Conservation (phyloP, 78 protist genomes). For the Fonticula alba region DNA sequence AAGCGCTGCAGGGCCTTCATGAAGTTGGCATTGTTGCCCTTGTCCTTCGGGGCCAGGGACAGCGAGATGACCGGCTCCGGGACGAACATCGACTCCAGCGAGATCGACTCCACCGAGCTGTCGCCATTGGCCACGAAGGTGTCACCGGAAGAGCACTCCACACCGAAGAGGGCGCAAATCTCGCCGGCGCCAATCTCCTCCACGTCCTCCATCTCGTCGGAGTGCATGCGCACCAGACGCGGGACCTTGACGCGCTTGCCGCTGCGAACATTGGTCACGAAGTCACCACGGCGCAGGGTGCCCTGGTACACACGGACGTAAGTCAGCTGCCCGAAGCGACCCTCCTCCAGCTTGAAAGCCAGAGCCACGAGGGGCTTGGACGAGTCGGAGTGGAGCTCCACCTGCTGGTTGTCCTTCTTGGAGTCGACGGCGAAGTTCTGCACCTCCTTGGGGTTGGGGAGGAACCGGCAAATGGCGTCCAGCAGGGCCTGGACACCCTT, state of each 20-base stretch:
- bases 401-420: constrained; percentile 10
- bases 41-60: constrained; percentile 37
- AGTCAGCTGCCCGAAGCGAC: constrained; percentile 70
- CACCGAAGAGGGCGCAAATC: constrained; percentile 86
- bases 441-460: constrained; percentile 71
- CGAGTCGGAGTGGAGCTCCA: constrained; percentile 21
- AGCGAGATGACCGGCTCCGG: constrained; percentile 83
- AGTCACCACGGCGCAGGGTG: constrained; percentile 31
- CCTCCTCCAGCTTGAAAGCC: constrained; percentile 79
- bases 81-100: constrained; percentile 55
- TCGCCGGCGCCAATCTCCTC: constrained; percentile 58
- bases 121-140: constrained; percentile 42
- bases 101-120: neutral
- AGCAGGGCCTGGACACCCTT: constrained; percentile 75
- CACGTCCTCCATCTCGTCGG: constrained; percentile 55
- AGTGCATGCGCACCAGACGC: constrained; percentile 81
- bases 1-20: constrained; percentile 54
- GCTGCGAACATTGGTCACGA: constrained; percentile 28
- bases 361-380: constrained; percentile 48
- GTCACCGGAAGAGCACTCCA: constrained; percentile 85
- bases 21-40: constrained; percentile 16
- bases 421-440: constrained; percentile 21
- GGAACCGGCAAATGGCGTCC: constrained; percentile 54
- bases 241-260: constrained; percentile 47
- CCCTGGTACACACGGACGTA: constrained; percentile 81